These are phyloP conservation scores for Beauveria varroae DNA, from an alignment of 2,329 filamentous ascomycete genomes.

Conservation along the genomic window DNA sequence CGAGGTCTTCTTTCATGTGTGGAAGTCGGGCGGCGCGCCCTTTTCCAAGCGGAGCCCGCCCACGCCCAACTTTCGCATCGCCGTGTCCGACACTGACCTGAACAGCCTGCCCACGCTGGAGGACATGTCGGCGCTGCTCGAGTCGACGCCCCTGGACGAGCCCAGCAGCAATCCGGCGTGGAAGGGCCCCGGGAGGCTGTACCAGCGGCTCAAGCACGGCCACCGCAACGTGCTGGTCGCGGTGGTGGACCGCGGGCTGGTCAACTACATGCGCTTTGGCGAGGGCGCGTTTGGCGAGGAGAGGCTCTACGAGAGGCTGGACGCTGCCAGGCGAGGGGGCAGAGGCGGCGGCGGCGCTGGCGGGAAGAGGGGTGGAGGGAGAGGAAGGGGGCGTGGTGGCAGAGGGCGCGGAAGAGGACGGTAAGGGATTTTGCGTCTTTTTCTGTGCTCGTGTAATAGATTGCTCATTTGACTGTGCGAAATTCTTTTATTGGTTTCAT, in stretches of 20 bases:
- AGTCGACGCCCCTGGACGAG: slow-evolving; percentile 63
- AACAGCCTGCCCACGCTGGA: slow-evolving; percentile 64
- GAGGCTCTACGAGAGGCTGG: slow-evolving; percentile 57
- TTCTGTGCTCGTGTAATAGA: neutral
- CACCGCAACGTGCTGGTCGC: slow-evolving; percentile 78
- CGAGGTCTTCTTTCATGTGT: slow-evolving; percentile 71
- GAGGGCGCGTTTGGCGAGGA: slow-evolving; percentile 77
- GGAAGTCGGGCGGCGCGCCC: slow-evolving; percentile 53
- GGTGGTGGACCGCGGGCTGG: slow-evolving; percentile 81
- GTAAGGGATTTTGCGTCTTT: slow-evolving; percentile 5
- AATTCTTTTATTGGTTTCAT: neutral
- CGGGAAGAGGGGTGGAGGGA: slow-evolving; percentile 35
- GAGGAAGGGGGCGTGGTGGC: slow-evolving; percentile 22
- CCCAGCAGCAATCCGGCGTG: slow-evolving; percentile 29
- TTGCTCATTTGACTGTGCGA: neutral
- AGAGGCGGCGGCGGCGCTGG: slow-evolving; percentile 29
- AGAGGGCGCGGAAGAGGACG: slow-evolving; percentile 17
- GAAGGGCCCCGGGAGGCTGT: slow-evolving; percentile 45
- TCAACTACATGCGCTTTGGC: slow-evolving; percentile 76
- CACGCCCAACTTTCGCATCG: slow-evolving; percentile 74
- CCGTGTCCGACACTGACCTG: slow-evolving; percentile 69
- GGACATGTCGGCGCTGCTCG: slow-evolving; percentile 64
- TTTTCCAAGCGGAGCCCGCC: slow-evolving; percentile 78
- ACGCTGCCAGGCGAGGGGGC: slow-evolving; percentile 26
- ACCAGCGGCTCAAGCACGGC: slow-evolving; percentile 76